Evolutionary conservation across 768 basidiomycete genomes (phyloP).

Genomic region (Suillus clintonianus): DNA sequence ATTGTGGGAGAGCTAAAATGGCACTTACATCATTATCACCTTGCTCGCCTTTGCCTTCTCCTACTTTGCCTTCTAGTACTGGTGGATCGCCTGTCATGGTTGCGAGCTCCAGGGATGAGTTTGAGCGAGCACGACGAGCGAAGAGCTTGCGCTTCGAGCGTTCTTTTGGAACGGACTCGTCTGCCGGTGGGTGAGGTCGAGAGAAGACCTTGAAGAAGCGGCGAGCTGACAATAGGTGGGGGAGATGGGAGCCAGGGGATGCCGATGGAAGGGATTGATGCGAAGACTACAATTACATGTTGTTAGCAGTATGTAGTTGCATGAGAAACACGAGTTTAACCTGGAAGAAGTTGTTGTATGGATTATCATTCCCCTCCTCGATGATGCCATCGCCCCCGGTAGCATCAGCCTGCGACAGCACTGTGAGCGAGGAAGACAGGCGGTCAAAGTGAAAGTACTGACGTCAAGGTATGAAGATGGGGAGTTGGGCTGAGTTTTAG

Average conservation of each 20-base stretch:
- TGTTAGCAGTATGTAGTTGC: not conserved
- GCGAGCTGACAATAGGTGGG: not conserved
- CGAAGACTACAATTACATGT: not conserved
- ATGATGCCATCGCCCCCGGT: not conserved
- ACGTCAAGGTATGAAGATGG: not conserved
- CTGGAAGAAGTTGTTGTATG: not conserved
- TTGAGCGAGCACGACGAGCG: not conserved
- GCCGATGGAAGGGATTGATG: not conserved
- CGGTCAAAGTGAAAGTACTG: not conserved
- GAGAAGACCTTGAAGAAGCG: not conserved
- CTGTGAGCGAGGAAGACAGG: not conserved
- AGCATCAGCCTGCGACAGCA: not conserved
- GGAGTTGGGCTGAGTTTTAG: not conserved
- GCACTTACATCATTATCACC: not conserved
- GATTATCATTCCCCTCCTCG: not conserved
- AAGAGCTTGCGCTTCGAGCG: not conserved
- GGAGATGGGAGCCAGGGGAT: not conserved
- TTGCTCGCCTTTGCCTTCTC: not conserved
- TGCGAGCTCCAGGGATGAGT: not conserved
- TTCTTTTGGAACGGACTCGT: not conserved
- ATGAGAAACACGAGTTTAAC: not conserved
- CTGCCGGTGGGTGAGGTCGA: not conserved
- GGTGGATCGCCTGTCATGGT: not conserved
- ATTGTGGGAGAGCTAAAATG: not conserved
- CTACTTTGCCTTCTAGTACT: not conserved